phyloP scores from a whole-genome alignment of 1,284 basidiomycete genomes.

The Meira miltonrushii region DNA sequence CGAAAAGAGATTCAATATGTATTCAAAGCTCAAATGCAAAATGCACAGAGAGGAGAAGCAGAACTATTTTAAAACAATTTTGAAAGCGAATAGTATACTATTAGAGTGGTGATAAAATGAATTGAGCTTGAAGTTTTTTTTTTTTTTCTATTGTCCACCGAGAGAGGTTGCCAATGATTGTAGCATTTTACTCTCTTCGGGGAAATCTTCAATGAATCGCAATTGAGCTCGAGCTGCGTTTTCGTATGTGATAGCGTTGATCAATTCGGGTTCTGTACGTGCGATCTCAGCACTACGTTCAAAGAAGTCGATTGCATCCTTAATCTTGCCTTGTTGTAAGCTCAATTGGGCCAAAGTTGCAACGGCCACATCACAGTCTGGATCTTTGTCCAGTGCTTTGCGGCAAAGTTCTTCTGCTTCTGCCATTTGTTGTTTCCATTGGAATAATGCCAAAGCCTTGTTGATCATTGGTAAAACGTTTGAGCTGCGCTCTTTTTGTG shows the following conservation, averaged over 20 bases:
- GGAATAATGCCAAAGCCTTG: conserved; percentile 91
- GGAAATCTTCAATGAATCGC: conserved; percentile 47
- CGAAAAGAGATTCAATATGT: too few relatives aligned
- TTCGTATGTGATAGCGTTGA: conserved; percentile 75
- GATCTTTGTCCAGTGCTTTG: conserved; percentile 74
- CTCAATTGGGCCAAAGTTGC: conserved; percentile 90
- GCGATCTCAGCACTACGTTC: conserved; percentile 77
- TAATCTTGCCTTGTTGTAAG: conserved; percentile 84
- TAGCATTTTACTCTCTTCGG: conserved; percentile 43
- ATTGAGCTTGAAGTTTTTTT: too few relatives aligned
- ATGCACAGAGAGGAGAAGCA: too few relatives aligned
- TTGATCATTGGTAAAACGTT: conserved; percentile 73
- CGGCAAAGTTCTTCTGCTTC: conserved; percentile 79
- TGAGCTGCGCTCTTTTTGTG: conserved; percentile 42
- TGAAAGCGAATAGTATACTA: too few relatives aligned
- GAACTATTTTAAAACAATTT: too few relatives aligned
- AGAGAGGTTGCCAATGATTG: conserved; percentile 35
- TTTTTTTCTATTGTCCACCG: too few relatives aligned
- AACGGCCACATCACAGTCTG: conserved; percentile 92
- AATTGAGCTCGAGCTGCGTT: conserved; percentile 41
- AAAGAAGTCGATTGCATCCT: conserved; percentile 82
- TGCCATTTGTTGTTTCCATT: conserved; percentile 85
- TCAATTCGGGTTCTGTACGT: conserved; percentile 82
- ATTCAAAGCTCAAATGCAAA: too few relatives aligned
- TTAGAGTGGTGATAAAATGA: too few relatives aligned